Conservation (phyloP, 225 moss, liverwort and hornwort species). For the Ulota crispa region DNA sequence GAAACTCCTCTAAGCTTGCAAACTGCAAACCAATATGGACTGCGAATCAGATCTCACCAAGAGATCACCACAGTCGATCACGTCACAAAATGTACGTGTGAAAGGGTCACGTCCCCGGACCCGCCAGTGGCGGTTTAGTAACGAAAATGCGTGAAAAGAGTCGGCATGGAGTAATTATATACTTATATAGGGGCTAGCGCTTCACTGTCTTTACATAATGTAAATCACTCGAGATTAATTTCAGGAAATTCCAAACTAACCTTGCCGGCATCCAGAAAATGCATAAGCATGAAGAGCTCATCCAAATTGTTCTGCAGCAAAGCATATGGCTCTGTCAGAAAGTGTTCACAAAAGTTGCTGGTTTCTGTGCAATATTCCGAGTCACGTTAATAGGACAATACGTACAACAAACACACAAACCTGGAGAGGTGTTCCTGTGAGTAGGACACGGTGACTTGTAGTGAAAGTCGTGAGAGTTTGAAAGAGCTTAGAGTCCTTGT, state of each 20-base stretch:
- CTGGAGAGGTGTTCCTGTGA: slow-evolving; percentile 91
- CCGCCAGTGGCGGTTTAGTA: too few species aligned
- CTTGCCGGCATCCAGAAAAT: slow-evolving; percentile 91
- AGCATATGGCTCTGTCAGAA: slow-evolving; percentile 18
- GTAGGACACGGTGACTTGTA: slow-evolving; percentile 74
- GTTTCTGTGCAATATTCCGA: neutral
- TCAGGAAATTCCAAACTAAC: slow-evolving; percentile 34
- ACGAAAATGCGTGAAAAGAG: too few species aligned
- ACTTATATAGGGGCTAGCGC: too few species aligned
- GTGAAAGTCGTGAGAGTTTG: slow-evolving; percentile 79
- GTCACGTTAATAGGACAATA: neutral
- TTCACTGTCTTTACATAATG: too few species aligned
- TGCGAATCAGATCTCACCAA: slow-evolving; percentile 7
- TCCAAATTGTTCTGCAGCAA: slow-evolving; percentile 76
- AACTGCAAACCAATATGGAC: slow-evolving; percentile 49
- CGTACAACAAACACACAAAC: slow-evolving; percentile 31
- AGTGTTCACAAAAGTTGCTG: neutral
- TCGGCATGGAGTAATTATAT: too few species aligned
- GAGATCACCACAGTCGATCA: neutral
- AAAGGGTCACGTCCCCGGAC: too few species aligned
- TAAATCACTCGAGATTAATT: neutral
- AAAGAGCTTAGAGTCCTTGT: slow-evolving; percentile 92
- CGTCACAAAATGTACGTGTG: neutral
- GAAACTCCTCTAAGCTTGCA: slow-evolving; percentile 83
- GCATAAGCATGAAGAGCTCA: slow-evolving; percentile 89